A percentile compares a stretch with the other conserved stretches of the same genome.
Conservation (phyloP, 495 filamentous ascomycete species). For the Parathielavia appendiculata region DNA sequence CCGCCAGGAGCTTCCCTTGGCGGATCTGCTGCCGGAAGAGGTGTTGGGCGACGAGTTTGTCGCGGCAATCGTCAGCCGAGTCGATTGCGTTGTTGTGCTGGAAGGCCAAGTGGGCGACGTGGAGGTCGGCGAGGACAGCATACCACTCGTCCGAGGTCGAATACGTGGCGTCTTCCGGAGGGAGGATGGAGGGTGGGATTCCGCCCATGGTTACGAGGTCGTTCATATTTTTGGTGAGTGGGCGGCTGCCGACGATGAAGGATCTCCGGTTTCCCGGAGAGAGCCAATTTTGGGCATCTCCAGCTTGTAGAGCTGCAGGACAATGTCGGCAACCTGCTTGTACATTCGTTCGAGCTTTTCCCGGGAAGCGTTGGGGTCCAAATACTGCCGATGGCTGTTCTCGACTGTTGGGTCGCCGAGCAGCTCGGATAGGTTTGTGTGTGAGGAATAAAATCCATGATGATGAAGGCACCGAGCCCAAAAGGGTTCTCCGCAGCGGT, state of each 20-base stretch:
- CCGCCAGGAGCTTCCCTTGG: conserved; percentile 21
- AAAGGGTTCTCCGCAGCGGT: conserved; percentile 28
- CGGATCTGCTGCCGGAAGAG: conserved; percentile 32
- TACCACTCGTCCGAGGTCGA: conserved; percentile 38
- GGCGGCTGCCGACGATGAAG: conserved; percentile 22
- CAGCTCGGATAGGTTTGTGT: conserved; percentile 25
- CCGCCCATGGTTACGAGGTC: conserved; percentile 22
- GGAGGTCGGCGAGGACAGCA: conserved; percentile 36
- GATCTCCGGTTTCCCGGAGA: conserved; percentile 19
- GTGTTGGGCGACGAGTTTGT: conserved; percentile 36
- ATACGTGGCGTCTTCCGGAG: conserved; percentile 20
- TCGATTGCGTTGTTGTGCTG: conserved; percentile 40
- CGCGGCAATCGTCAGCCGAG: conserved; percentile 33
- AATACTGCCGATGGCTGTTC: conserved; percentile 8
- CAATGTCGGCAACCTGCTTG: conserved; percentile 30
- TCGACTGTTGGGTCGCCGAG: conserved; percentile 27
- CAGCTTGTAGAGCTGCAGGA: conserved; percentile 34
- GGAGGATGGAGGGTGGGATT: conserved; percentile 22
- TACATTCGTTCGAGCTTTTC: conserved; percentile 33
- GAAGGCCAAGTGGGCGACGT: conserved; percentile 37
- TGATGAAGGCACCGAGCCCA: conserved; percentile 43
- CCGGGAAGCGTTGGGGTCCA: conserved; percentile 32
- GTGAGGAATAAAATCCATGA: conserved; percentile 44
- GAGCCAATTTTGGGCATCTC: conserved; percentile 37
- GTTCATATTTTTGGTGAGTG: conserved; percentile 31